These are phyloP conservation scores for Neoboletus magnificus DNA, from an alignment of 768 basidiomycete genomes.

Conservation along the genomic window DNA sequence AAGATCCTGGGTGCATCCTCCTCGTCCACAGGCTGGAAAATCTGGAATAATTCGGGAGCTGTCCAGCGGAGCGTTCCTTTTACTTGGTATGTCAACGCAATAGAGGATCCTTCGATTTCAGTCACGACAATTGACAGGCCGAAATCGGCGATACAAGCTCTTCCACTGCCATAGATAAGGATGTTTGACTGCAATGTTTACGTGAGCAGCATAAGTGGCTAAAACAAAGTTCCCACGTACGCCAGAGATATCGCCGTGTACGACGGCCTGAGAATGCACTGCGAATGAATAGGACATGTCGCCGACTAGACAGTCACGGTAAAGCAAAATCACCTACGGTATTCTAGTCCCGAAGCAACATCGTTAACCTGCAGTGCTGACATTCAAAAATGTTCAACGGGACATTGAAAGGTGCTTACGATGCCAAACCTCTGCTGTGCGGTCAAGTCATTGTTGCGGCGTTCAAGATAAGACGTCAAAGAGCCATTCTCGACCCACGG, in stretches of 20 bases:
- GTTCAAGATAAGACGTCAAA: conserved; percentile 24
- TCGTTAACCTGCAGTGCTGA: conserved; percentile 19
- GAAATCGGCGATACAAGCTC: conserved; percentile 45
- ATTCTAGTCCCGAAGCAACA: conserved; percentile 27
- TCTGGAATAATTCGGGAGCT: conserved; percentile 39
- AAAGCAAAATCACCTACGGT: conserved; percentile 10
- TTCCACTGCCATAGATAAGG: conserved; percentile 40
- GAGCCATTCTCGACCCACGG: conserved; percentile 33
- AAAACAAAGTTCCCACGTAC: conserved; percentile 5
- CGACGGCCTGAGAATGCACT: conserved; percentile 21
- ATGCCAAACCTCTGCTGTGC: conserved; percentile 9
- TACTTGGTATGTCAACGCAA: conserved; percentile 30
- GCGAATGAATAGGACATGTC: not conserved
- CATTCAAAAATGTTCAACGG: not conserved
- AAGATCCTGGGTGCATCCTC: not conserved
- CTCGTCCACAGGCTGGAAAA: not conserved
- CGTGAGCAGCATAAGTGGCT: not conserved
- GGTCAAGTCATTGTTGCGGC: conserved; percentile 10
- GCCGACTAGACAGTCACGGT: not conserved
- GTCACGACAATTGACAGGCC: conserved; percentile 42
- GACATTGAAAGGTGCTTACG: conserved; percentile 5
- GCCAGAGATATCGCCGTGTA: conserved; percentile 31
- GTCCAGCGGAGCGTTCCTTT: conserved; percentile 49
- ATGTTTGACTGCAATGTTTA: conserved; percentile 37
- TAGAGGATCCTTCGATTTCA: conserved; percentile 32